phyloP scores from a whole-genome alignment of 148 eudicot genomes.

The Polygonum aviculare region DNA sequence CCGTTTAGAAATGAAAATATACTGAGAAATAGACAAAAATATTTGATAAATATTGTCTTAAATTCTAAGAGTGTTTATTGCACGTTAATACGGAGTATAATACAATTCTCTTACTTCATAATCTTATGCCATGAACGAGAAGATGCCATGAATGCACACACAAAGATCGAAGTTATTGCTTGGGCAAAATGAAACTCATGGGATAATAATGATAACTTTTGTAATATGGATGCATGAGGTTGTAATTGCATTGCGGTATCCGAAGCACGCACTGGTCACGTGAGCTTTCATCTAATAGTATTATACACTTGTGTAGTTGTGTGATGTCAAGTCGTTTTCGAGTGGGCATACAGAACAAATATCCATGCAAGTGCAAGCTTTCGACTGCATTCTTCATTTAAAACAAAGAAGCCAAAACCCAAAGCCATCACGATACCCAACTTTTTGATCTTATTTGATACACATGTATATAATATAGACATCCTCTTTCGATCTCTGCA shows the following conservation, averaged over 20 bases:
- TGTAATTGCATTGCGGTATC: not conserved
- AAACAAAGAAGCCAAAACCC: not conserved
- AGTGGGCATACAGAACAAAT: constrained; percentile 1
- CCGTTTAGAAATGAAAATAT: too few relatives aligned
- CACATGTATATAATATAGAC: not conserved
- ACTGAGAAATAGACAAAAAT: too few relatives aligned
- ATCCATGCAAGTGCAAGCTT: not conserved
- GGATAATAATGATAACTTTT: not conserved
- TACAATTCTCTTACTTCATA: too few relatives aligned
- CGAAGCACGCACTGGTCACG: not conserved
- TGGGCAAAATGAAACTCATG: too few relatives aligned
- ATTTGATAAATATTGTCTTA: too few relatives aligned
- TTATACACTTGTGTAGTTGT: not conserved
- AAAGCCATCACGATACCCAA: not conserved
- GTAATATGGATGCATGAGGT: not conserved
- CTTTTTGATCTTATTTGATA: not conserved
- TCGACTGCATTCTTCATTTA: not conserved
- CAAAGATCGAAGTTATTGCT: too few relatives aligned
- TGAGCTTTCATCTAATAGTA: not conserved
- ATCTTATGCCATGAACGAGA: too few relatives aligned
- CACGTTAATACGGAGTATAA: too few relatives aligned
- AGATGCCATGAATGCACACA: too few relatives aligned
- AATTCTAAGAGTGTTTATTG: too few relatives aligned
- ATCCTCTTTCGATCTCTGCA: not conserved
- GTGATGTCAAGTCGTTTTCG: constrained; percentile 2